Percentiles rank a stretch among this genome's conserved stretches.
Conservation (phyloP, 345 rosid species). For the Eucalyptus sp. region DNA sequence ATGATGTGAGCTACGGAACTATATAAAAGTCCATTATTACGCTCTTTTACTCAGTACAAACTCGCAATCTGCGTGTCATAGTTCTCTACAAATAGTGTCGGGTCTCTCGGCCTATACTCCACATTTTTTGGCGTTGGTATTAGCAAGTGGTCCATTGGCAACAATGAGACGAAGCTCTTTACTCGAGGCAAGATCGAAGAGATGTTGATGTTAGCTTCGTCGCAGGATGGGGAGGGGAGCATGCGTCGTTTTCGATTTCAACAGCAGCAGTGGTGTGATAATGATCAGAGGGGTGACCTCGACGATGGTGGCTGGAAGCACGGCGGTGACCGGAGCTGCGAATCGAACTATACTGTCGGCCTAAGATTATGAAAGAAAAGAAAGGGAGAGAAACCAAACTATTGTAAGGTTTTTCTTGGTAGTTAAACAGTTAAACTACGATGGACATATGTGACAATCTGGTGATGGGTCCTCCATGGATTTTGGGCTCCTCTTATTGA, state of each 20-base stretch:
- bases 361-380: background rate
- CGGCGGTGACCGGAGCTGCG: background rate
- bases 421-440: accelerated
- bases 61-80: accelerated
- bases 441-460: background rate
- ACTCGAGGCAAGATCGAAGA: background rate
- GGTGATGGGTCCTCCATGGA: background rate
- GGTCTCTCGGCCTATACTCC: background rate
- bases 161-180: background rate
- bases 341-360: background rate
- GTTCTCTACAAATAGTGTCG: background rate
- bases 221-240: background rate
- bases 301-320: background rate
- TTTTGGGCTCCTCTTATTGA: background rate
- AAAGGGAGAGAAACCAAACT: background rate
- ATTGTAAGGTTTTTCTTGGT: background rate
- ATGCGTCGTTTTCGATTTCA: background rate
- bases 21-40: too few species aligned
- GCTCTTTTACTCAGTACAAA: background rate
- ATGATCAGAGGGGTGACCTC: background rate
- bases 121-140: background rate
- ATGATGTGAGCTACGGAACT: background rate
- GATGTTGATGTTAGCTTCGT: background rate
- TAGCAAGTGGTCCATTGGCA: background rate
- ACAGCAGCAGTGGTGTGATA: background rate